Evolutionary conservation across 345 rosid genomes (phyloP), one percentile per base, ranked within the genome.

Genomic region (Rhodamnia argentea): DNA sequence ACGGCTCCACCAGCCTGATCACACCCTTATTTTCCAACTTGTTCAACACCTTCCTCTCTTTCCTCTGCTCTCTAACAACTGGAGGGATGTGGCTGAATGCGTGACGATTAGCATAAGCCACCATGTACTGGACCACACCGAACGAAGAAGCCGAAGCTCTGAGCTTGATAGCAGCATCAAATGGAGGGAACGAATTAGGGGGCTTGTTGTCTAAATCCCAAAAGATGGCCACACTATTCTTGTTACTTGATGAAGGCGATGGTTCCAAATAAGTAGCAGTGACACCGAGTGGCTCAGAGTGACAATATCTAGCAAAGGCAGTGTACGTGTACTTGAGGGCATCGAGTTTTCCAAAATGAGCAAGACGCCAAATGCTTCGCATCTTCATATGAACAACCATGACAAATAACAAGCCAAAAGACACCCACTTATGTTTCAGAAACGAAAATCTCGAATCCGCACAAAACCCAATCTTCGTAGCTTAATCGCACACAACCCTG

Each of bases 191-290:
- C 44, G 98, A 89, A 52, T 89, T 93, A 1, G 97, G 98, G 47
- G 95, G 95, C 88, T 93, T 95, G 88, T 93, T 94, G 87, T 95
- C 98, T 87, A 96, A 91, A 88, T 96, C 98, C 98, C 98, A 96
- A 93, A 95, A 94, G 64, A 96, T 81, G 47, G 92, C 99, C 52
- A 95, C 95, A 53, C 82, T 88, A 40, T 84, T 87, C 24, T 83
- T 91, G 75, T 87, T 82, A n/a, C 58, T 32, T 83, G 81, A 70
- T 37, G 81, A 18, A 70, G 47, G 47, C 10, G 47, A 70, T 70
- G 47, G 81, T 40, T 37, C 47, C 47, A 37, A 70, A 70, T 37
- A 70, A 70, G 81, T 32, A 70, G 47, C 22, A 37, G 47, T 18
- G 47, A 37, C 81, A 37, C 81, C 81, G 2, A 32, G 4, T 10